Conservation (phyloP, 768 basidiomycete species). For the Leucosporidium creatinivorum region DNA sequence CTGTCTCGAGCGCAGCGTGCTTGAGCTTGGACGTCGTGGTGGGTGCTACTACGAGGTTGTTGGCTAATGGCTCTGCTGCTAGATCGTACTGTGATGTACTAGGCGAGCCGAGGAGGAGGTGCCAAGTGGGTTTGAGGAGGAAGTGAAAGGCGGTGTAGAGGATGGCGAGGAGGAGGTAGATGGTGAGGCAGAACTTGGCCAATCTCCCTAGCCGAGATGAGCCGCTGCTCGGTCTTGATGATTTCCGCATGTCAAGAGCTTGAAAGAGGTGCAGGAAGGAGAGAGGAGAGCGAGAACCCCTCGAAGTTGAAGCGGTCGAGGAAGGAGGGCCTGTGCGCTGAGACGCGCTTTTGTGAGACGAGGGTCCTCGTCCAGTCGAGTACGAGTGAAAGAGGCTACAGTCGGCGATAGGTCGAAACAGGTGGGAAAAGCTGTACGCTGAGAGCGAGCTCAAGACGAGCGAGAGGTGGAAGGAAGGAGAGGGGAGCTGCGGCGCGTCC, state of each 20-base stretch:
- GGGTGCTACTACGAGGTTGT: not conserved
- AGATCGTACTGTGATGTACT: not conserved
- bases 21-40: slow-evolving; percentile 11
- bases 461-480: too few relatives aligned
- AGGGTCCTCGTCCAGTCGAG: too few relatives aligned
- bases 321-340: too few relatives aligned
- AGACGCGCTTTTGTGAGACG: too few relatives aligned
- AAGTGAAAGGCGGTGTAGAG: slow-evolving; percentile 31
- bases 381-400: too few relatives aligned
- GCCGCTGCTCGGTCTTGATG: not conserved
- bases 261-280: not conserved
- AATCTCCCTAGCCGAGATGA: slow-evolving; percentile 11
- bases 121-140: slow-evolving; percentile 22
- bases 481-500: too few relatives aligned
- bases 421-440: too few relatives aligned
- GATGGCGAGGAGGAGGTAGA: slow-evolving; percentile 33
- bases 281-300: not conserved
- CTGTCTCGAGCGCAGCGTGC: slow-evolving; percentile 30
- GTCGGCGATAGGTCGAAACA: too few relatives aligned
- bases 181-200: slow-evolving; percentile 18
- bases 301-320: not conserved
- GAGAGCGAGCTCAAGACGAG: too few relatives aligned
- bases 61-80: not conserved
- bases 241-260: not conserved
- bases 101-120: not conserved